Evolutionary conservation across 2,329 filamentous ascomycete species (phyloP).

Genomic region (Fusarium avenaceum): DNA sequence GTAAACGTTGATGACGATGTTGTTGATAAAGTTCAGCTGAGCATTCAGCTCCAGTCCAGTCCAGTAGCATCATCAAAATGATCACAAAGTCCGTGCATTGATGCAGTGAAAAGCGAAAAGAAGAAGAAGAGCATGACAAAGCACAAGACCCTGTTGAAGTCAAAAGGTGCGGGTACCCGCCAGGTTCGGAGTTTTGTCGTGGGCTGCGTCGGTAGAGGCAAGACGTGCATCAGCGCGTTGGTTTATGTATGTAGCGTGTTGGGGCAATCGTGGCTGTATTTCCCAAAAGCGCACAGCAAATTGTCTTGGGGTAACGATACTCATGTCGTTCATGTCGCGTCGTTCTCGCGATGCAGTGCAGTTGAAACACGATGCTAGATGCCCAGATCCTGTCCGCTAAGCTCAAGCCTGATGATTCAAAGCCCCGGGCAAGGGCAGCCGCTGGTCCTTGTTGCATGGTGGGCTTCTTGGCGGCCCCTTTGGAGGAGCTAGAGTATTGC

Average conservation of each 20-base stretch:
- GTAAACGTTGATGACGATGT: background rate
- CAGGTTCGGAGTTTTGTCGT: constrained; percentile 42
- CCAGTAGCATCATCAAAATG: constrained; percentile 20
- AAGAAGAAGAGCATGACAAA: constrained; percentile 15
- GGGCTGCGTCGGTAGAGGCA: constrained; percentile 27
- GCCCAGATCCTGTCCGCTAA: constrained; percentile 6
- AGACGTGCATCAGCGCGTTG: constrained; percentile 29
- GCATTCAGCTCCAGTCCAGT: background rate
- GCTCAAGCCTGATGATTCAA: constrained; percentile 28
- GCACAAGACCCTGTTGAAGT: constrained; percentile 38
- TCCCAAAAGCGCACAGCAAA: constrained; percentile 1
- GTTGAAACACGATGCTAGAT: constrained; percentile 19
- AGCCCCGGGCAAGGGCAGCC: constrained; percentile 38
- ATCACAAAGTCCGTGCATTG: constrained; percentile 41
- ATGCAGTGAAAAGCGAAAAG: constrained; percentile 25
- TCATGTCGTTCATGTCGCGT: constrained; percentile 15
- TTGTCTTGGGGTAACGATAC: constrained; percentile 1
- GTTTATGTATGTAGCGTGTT: constrained; percentile 9
- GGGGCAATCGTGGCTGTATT: background rate
- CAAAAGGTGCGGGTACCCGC: constrained; percentile 40
- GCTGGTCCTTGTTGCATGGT: constrained; percentile 38
- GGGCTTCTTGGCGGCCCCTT: constrained; percentile 49
- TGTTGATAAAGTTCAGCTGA: background rate
- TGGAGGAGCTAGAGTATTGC: constrained; percentile 48
- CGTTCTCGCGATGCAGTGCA: constrained; percentile 5